phyloP scores from a whole-genome alignment of 2,329 filamentous ascomycete species.

The Penicillium oxalicum region DNA sequence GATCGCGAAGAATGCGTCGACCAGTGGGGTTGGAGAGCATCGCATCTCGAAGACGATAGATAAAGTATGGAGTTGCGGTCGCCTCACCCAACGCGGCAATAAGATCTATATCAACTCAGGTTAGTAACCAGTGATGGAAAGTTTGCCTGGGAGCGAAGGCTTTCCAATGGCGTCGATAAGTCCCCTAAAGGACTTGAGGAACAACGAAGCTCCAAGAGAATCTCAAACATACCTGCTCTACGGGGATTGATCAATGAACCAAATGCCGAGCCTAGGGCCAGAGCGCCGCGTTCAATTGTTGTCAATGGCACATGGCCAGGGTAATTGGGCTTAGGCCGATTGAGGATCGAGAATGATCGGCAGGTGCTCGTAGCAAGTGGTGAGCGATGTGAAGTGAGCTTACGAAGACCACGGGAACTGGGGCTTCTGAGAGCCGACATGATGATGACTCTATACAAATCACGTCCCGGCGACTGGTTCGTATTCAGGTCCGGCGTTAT shows the following conservation, averaged over 20 bases:
- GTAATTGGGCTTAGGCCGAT: slow-evolving; percentile 81
- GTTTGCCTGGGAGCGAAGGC: background rate
- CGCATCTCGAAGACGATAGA: slow-evolving; percentile 79
- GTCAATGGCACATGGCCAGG: slow-evolving; percentile 88
- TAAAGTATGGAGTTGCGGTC: slow-evolving; percentile 91
- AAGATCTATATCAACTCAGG: slow-evolving; percentile 56
- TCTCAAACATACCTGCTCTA: slow-evolving; percentile 57
- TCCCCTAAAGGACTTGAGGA: background rate
- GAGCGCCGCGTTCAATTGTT: slow-evolving; percentile 63
- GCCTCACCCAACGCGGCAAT: slow-evolving; percentile 92
- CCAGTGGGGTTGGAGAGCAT: slow-evolving; percentile 84
- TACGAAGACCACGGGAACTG: slow-evolving; percentile 13
- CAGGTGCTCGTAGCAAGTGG: slow-evolving; percentile 7
- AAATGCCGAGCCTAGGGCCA: slow-evolving; percentile 59
- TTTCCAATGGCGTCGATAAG: background rate
- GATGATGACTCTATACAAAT: slow-evolving; percentile 7
- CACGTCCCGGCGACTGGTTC: background rate
- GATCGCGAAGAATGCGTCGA: slow-evolving; percentile 81
- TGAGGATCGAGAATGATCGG: slow-evolving; percentile 70
- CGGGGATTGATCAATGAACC: slow-evolving; percentile 65
- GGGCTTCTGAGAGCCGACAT: slow-evolving; percentile 27
- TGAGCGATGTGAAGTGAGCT: slow-evolving; percentile 6
- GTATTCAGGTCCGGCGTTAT: background rate
- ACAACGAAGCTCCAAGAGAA: background rate
- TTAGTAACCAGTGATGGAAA: slow-evolving; percentile 5